A percentile compares a stretch with the other conserved stretches of the same genome.
Conservation (phyloP, 2,329 filamentous ascomycete species). For the Sporothrix variecibatus region DNA sequence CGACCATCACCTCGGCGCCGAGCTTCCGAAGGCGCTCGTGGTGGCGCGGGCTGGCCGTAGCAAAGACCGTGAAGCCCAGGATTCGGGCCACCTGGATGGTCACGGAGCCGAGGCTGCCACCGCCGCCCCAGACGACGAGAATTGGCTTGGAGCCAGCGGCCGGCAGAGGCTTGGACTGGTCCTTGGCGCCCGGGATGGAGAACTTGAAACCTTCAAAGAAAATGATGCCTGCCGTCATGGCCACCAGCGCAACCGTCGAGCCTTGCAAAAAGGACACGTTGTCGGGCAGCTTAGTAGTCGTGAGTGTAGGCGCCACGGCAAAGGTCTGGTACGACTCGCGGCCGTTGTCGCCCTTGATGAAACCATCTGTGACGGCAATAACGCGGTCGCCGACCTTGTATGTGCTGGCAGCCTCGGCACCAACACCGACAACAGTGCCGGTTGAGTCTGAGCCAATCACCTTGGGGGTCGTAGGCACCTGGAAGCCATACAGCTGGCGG, state of each 20-base stretch:
- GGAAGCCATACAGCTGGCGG: constrained; percentile 36
- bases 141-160: background rate
- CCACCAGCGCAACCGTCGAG: background rate
- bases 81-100: constrained; percentile 23
- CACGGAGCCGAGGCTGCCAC: background rate
- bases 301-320: background rate
- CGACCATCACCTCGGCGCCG: constrained; percentile 24
- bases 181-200: background rate
- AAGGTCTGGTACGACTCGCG: constrained; percentile 7
- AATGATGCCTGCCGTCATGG: background rate
- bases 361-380: background rate
- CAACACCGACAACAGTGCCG: constrained; percentile 16
- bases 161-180: background rate
- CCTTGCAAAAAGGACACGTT: background rate
- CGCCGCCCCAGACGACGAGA: background rate
- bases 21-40: constrained; percentile 22
- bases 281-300: background rate
- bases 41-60: constrained; percentile 24
- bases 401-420: constrained; percentile 27
- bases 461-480: constrained; percentile 34
- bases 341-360: background rate
- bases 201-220: constrained; percentile 13
- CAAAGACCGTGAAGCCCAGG: constrained; percentile 24
- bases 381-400: constrained; percentile 7
- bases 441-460: constrained; percentile 31